phyloP scores from a whole-genome alignment of 2,329 filamentous ascomycete genomes.

The Ceratocystis ficicola region DNA sequence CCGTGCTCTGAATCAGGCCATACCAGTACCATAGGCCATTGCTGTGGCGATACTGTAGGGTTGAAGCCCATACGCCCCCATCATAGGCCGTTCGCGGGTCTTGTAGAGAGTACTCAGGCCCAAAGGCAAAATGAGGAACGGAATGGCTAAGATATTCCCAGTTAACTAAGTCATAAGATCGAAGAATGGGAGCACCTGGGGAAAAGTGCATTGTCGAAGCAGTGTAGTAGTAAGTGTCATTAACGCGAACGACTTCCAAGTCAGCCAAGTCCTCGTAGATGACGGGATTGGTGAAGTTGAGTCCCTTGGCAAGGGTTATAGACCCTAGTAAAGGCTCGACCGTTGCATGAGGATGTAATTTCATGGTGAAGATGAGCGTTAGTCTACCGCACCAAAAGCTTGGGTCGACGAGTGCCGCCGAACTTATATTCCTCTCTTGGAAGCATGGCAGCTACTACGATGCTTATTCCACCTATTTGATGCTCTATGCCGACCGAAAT shows the following conservation, averaged over 20 bases:
- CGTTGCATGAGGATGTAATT: neutral
- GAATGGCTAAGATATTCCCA: slow-evolving; percentile 28
- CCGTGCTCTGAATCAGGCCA: slow-evolving; percentile 24
- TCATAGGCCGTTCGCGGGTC: slow-evolving; percentile 22
- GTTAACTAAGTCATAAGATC: slow-evolving; percentile 29
- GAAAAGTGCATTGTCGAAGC: slow-evolving; percentile 50
- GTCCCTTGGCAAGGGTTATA: neutral
- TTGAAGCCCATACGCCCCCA: slow-evolving; percentile 17
- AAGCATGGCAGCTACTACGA: neutral
- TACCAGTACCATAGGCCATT: slow-evolving; percentile 23
- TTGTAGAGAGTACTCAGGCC: slow-evolving; percentile 11
- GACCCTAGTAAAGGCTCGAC: neutral
- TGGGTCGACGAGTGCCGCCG: neutral
- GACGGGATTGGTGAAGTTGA: slow-evolving; percentile 26
- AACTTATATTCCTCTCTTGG: too few species aligned
- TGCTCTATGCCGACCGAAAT: neutral
- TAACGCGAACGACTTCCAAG: slow-evolving; percentile 27
- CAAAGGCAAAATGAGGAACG: slow-evolving; percentile 4
- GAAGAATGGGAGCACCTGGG: slow-evolving; percentile 37
- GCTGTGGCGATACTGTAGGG: slow-evolving; percentile 19
- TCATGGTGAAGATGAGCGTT: neutral
- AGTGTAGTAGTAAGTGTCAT: slow-evolving; percentile 31
- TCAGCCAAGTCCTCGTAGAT: slow-evolving; percentile 29
- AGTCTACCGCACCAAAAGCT: too few species aligned
- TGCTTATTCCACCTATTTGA: too few species aligned